Conservation (phyloP, 768 basidiomycete genomes). For the Russula sp. region DNA sequence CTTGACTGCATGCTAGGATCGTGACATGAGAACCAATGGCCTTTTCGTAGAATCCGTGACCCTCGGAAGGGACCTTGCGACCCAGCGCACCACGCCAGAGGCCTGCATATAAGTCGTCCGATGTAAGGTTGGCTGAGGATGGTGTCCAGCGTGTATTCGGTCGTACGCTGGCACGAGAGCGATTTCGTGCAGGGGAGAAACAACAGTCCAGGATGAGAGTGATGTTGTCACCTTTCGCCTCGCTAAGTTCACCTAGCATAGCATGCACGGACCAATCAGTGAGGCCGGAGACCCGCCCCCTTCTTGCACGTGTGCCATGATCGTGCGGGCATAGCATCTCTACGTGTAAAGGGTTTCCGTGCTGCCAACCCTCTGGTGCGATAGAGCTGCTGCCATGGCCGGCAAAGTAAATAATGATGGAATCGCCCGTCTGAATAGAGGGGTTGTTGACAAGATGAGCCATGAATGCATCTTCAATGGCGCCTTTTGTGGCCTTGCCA, state of each 20-base stretch:
- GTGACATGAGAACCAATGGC: conserved; percentile 40
- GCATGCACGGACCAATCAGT: conserved; percentile 59
- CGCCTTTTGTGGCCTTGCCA: conserved; percentile 50
- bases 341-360: conserved; percentile 35
- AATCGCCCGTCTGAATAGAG: conserved; percentile 51
- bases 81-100: conserved; percentile 49
- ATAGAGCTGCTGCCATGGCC: conserved; percentile 59
- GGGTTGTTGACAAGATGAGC: conserved; percentile 57
- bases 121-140: conserved; percentile 40
- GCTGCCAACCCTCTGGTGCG: conserved; percentile 57
- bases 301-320: conserved; percentile 43
- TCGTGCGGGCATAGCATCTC: conserved; percentile 63
- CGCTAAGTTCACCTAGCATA: conserved; percentile 49
- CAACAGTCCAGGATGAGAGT: conserved; percentile 61
- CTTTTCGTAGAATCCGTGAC: conserved; percentile 39
- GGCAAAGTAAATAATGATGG: conserved; percentile 63
- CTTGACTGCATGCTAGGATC: conserved; percentile 50
- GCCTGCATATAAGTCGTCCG: conserved; percentile 47
- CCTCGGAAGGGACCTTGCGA: conserved; percentile 32
- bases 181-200: conserved; percentile 40
- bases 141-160: conserved; percentile 51
- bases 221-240: conserved; percentile 60
- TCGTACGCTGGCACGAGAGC: conserved; percentile 37
- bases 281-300: conserved; percentile 51
- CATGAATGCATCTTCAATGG: conserved; percentile 55